Evolutionary conservation across 148 eudicot genomes (phyloP), one percentile per base, ranked within the genome.

Genomic region (Vaccinium macrocarpon): DNA sequence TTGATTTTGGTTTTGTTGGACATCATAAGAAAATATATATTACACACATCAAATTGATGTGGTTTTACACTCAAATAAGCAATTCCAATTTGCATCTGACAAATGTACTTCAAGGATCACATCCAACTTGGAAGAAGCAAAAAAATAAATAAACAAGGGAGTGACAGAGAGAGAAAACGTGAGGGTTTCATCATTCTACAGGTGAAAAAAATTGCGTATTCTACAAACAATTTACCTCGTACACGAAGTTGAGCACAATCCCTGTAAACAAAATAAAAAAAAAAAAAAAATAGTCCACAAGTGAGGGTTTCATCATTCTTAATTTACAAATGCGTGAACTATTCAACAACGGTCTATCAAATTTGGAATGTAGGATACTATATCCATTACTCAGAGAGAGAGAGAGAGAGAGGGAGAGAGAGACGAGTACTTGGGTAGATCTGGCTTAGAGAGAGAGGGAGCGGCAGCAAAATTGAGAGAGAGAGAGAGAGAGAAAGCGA

Each of bases 161-260:
- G 35, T 32, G 35, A 32, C 35, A 32, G 35, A 32, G 35, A 32
- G 35, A 32, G 35, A 32, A 32, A 32, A 32, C 1, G 35, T 32
- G 35, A 32, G 35, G 35, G 35, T 32, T 32, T 32, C 35, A 32
- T 32, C 35, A 32, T 32, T 32, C 35, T 2, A 32, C 0, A 42
- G 6, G 42, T 38, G 42, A 4, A 38, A 38, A 38, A 38, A 38
- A 38, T 38, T 35, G 42, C 18, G 76, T 70, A 61, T 29, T 46
- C 19, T 11, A 84, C 78, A 5, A 38, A n/a, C 29, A 81, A 11
- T 25, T 74, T 89, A 94, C 98, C 98, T 96, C 97, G 78, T 94
- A 93, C 79, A 94, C 95, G 93, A 89, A 96, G 86, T 94, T 96
- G 86, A 96, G 97, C 85, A 96, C 98, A 85, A 93, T 96, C 64